Evolutionary conservation across 2,329 filamentous ascomycete species (phyloP).

Genomic region (Xylariales sp.): DNA sequence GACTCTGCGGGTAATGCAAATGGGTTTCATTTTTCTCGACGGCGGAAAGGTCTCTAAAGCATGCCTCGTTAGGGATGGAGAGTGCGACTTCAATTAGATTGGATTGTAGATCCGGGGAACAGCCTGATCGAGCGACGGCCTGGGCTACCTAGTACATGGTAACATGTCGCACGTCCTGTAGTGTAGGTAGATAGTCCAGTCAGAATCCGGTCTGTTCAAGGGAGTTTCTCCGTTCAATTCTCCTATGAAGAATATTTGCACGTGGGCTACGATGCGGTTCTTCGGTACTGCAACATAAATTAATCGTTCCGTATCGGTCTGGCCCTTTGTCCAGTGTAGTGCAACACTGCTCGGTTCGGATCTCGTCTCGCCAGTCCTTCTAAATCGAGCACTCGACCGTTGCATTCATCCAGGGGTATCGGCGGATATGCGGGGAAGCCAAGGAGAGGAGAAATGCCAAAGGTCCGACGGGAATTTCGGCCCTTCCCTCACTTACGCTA

Average conservation of each 20-base stretch:
- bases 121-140: neutral
- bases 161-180: neutral
- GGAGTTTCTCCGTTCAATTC: neutral
- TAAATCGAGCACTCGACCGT: neutral
- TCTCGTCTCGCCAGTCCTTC: neutral
- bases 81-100: neutral
- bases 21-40: too few relatives aligned
- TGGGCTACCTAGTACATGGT: neutral
- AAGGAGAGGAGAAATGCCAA: conserved; percentile 1
- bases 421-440: conserved; percentile 23
- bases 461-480: conserved; percentile 28
- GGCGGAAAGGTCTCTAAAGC: neutral
- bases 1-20: too few relatives aligned
- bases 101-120: conserved; percentile 14
- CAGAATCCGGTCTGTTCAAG: neutral
- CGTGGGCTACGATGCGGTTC: conserved; percentile 7
- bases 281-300: neutral
- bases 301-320: neutral
- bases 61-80: neutral
- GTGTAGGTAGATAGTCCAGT: too few relatives aligned
- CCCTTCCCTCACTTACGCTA: conserved; percentile 6
- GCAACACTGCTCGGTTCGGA: neutral
- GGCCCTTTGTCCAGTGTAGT: neutral
- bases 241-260: neutral
- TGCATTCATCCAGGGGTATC: conserved; percentile 8